Conservation (phyloP, 2,329 filamentous ascomycete genomes). For the Xylariaceae sp. region DNA sequence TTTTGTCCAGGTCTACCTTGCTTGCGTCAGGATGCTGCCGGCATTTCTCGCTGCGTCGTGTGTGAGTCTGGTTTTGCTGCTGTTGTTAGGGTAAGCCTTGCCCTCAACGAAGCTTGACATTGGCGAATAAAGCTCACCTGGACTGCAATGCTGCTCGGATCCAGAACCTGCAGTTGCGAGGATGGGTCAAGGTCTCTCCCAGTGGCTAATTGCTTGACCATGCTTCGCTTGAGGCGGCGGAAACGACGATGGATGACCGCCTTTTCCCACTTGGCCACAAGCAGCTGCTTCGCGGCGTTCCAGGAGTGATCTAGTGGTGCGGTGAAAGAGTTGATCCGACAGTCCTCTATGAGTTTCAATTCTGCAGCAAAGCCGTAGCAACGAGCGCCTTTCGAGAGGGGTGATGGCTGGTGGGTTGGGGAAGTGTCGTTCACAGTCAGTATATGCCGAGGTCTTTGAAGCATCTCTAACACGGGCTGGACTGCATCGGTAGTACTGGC, state of each 20-base stretch:
- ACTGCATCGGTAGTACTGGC: constrained; percentile 9
- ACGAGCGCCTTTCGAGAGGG: too few relatives aligned
- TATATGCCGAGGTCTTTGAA: constrained; percentile 20
- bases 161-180: too few relatives aligned
- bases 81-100: too few relatives aligned
- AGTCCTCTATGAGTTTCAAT: constrained; percentile 3
- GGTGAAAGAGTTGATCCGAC: constrained; percentile 10
- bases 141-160: too few relatives aligned
- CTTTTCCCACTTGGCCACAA: constrained; percentile 18
- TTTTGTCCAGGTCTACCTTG: constrained; percentile 12
- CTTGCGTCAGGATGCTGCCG: constrained; percentile 10
- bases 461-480: constrained; percentile 15
- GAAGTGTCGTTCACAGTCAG: constrained; percentile 8
- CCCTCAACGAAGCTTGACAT: too few relatives aligned
- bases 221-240: constrained; percentile 19
- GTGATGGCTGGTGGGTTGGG: constrained; percentile 2
- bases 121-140: too few relatives aligned
- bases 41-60: constrained; percentile 13
- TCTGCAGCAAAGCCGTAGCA: too few relatives aligned
- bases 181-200: too few relatives aligned
- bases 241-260: constrained; percentile 10
- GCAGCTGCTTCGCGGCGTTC: constrained; percentile 13
- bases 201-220: constrained; percentile 18
- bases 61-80: constrained; percentile 5
- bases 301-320: constrained; percentile 10